Conservation (phyloP, 2,329 filamentous ascomycete genomes). For the Penicillium fuscoglaucum region DNA sequence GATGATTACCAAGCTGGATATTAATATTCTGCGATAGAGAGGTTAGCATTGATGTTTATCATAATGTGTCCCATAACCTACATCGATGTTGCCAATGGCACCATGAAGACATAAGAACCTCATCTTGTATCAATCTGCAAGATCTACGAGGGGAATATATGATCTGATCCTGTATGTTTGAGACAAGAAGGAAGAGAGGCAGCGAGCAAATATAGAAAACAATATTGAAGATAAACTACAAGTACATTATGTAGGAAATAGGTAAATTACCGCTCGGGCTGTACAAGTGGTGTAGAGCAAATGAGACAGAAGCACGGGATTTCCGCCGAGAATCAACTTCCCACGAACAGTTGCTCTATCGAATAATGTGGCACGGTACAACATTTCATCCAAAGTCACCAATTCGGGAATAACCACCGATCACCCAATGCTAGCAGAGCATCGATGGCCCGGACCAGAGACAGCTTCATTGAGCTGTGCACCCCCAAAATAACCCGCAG, state of each 20-base stretch:
- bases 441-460: background rate
- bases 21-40: slow-evolving; percentile 19
- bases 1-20: slow-evolving; percentile 18
- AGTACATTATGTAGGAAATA: background rate
- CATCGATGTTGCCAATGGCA: slow-evolving; percentile 31
- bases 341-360: background rate
- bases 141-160: background rate
- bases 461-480: slow-evolving; percentile 1
- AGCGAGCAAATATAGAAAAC: background rate
- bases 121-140: slow-evolving; percentile 19
- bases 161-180: slow-evolving; percentile 10
- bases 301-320: slow-evolving; percentile 1
- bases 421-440: slow-evolving; percentile 6
- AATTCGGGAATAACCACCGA: slow-evolving; percentile 11
- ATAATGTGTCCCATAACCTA: slow-evolving; percentile 10
- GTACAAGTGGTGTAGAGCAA: background rate
- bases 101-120: slow-evolving; percentile 32
- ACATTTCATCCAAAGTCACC: slow-evolving; percentile 1
- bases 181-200: background rate
- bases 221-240: background rate
- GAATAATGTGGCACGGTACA: slow-evolving; percentile 5
- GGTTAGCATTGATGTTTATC: background rate
- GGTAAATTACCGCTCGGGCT: slow-evolving; percentile 8
- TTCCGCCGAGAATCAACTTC: slow-evolving; percentile 7
- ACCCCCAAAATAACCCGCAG: background rate